Percentiles rank a stretch among this genome's conserved stretches.
Evolutionary conservation across 140 eudicot genomes (phyloP).

Genomic region (Ambrosia hybrid): DNA sequence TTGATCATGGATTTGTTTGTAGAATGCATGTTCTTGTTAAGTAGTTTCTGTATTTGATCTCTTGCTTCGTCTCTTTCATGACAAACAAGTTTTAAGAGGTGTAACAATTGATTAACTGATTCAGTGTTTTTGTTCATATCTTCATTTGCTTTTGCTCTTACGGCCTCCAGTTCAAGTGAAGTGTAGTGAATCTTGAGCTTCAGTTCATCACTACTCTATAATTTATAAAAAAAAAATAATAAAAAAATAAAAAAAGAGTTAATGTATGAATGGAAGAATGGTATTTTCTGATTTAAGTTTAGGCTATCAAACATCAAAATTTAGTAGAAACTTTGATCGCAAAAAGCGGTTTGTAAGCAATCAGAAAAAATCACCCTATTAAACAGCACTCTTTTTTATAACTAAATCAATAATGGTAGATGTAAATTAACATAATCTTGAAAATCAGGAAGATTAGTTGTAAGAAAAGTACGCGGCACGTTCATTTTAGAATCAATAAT

Average conservation of each 20-base stretch:
- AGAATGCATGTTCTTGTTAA: conserved; percentile 30
- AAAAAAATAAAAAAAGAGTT: not conserved
- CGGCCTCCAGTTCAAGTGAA: conserved; percentile 44
- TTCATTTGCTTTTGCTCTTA: conserved; percentile 46
- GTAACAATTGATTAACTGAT: conserved; percentile 41
- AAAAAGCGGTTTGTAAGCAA: no score
- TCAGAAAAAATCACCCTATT: no score
- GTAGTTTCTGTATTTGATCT: conserved; percentile 49
- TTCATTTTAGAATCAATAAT: no score
- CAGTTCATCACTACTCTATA: conserved; percentile 50
- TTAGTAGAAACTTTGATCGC: not conserved
- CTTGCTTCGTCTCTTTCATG: conserved; percentile 73
- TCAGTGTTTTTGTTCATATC: conserved; percentile 49
- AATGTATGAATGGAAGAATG: conserved; percentile 3
- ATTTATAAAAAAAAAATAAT: not conserved
- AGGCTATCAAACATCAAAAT: not conserved
- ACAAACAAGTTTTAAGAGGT: conserved; percentile 41
- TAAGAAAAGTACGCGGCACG: not conserved
- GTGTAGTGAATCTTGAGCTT: conserved; percentile 55
- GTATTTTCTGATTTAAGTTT: not conserved
- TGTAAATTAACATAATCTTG: not conserved
- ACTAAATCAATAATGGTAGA: not conserved
- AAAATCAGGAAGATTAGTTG: not conserved
- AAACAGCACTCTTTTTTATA: not conserved
- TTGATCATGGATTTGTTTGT: not conserved